Evolutionary conservation across 148 eudicot genomes (phyloP).

Genomic region (Nepenthes mirabilis): DNA sequence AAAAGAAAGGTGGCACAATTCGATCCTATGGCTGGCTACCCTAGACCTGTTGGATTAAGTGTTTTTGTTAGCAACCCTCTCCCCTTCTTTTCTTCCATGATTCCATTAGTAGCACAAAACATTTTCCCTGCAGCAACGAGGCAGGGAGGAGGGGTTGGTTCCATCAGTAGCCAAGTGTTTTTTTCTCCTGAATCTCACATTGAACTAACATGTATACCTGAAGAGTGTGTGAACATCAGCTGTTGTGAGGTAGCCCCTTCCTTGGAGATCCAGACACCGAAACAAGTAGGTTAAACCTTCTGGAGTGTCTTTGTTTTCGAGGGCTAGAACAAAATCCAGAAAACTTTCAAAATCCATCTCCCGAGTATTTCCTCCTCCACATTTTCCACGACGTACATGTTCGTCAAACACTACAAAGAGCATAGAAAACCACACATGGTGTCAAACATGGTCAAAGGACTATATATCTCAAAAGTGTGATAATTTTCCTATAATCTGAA

Average conservation of each 20-base stretch:
- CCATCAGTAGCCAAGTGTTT: too few species aligned
- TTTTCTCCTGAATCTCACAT: background rate
- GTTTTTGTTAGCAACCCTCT: background rate
- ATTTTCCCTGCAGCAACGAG: too few species aligned
- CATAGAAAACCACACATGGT: constrained; percentile 3
- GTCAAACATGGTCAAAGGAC: too few species aligned
- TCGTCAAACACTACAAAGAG: constrained; percentile 74
- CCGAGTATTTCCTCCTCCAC: constrained; percentile 65
- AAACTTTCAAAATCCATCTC: constrained; percentile 97
- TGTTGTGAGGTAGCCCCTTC: constrained; percentile 75
- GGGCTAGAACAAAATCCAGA: constrained; percentile 88
- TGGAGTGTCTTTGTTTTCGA: constrained; percentile 95
- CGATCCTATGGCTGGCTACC: too few species aligned
- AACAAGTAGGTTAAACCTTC: constrained; percentile 87
- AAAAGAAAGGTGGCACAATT: too few species aligned
- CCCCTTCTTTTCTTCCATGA: constrained; percentile 56
- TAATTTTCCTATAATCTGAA: too few species aligned
- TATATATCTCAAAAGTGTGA: too few species aligned
- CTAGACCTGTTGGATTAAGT: too few species aligned
- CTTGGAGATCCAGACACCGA: constrained; percentile 82
- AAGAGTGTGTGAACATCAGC: constrained; percentile 94
- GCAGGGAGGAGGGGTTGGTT: too few species aligned
- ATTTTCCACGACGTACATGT: constrained; percentile 90
- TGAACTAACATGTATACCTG: constrained; percentile 28
- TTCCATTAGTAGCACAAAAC: background rate